Base-by-base conservation (phyloP, 1,284 basidiomycete genomes). In the Anthracocystis walkeri region DNA sequence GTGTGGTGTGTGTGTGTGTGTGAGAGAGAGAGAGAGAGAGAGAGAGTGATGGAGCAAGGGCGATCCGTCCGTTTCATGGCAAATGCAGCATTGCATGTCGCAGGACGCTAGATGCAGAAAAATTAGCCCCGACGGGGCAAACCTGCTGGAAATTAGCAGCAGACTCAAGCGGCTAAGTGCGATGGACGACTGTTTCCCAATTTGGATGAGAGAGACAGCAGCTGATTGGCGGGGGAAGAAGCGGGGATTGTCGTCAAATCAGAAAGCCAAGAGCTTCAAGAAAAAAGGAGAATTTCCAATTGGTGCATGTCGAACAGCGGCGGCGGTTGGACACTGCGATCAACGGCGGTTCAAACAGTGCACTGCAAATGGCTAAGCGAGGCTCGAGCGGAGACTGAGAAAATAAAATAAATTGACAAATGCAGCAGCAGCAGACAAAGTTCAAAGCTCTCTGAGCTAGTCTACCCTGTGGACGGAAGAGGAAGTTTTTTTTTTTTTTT, bases 111-210 rank as follows among this genome's bases (percentile, higher is more conserved):
- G 25, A 29, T 31, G 25, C 46, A 38, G 35, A 14, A 29, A 10
- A 31, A 20, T 49, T 20, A 20, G 48, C 48, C 46, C 23, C 31
- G 48, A 49, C 48, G 48, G 48, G 48, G 48, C 48, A 49, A 49
- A 48, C 27, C 12, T 49, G 48, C 27, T 49, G 12, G 29, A 23
- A 48, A 27, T 27, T 23, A 46, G 44, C 23, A 25, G 42, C n/a
- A 45, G n/a, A n/a, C n/a, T n/a, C n/a, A 3, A 48, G 46, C 25
- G 29, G 42, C 42, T 16, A 27, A 46, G 45, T 11, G 12, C 40
- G 40, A 18, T 41, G 18, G 40, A n/a, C n/a, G 40, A 18, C 40
- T 21, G 21, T 11, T 8, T 21, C 42, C 21, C 44, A 45, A 45
- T 45, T 45, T 25, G 44, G 23, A 7, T 6, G 23, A 18, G 23